Evolutionary conservation across 768 basidiomycete species (phyloP).

Genomic region (Crassisporium funariophilum): DNA sequence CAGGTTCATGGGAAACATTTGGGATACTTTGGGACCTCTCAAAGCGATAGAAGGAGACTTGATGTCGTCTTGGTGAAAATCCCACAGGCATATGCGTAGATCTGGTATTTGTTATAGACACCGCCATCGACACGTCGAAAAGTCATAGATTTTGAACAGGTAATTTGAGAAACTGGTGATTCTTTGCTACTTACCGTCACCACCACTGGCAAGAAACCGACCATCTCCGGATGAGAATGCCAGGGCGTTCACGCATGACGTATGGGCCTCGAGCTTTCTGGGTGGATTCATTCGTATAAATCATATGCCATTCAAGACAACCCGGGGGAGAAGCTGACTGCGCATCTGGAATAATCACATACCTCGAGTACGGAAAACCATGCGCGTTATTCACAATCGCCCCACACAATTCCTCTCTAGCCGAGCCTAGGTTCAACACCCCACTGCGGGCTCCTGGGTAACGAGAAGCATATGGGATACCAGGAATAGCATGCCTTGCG

Average conservation of each 20-base stretch:
- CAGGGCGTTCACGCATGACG: conserved; percentile 67
- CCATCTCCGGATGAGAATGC: conserved; percentile 62
- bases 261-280: conserved; percentile 41
- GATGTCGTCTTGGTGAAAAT: conserved; percentile 64
- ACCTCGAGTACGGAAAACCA: conserved; percentile 45
- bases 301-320: neutral
- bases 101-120: too few relatives aligned
- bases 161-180: too few relatives aligned
- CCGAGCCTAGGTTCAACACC: neutral
- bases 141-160: too few relatives aligned
- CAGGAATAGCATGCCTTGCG: too few relatives aligned
- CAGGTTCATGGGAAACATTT: neutral
- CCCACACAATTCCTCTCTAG: conserved; percentile 15
- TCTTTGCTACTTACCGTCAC: conserved; percentile 61
- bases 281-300: too few relatives aligned
- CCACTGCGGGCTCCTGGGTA: conserved; percentile 4
- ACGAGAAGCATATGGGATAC: too few relatives aligned
- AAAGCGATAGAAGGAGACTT: conserved; percentile 42
- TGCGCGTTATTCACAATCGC: conserved; percentile 21
- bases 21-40: conserved; percentile 46
- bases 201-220: conserved; percentile 67
- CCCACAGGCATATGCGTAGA: conserved; percentile 59
- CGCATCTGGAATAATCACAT: too few relatives aligned
- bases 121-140: too few relatives aligned
- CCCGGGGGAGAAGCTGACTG: neutral